Evolutionary conservation across 2,329 filamentous ascomycete species (phyloP).

Genomic region (Thermomyces lanuginosus): DNA sequence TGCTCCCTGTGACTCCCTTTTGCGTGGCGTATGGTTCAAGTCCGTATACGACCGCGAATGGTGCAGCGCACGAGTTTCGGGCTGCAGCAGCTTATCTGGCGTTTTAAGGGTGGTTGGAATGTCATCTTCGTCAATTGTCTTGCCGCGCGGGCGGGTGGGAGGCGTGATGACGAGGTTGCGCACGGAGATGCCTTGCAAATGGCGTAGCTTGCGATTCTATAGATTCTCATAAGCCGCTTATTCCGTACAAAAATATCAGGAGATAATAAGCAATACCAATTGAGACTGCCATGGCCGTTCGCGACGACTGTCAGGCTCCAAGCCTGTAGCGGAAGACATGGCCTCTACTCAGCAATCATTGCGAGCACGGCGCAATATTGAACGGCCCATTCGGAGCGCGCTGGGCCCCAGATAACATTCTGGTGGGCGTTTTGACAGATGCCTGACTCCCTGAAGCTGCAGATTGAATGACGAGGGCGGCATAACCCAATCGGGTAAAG

Average conservation of each 20-base stretch:
- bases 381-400: too few species aligned
- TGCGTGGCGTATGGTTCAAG: constrained; percentile 17
- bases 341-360: too few species aligned
- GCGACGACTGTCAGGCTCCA: constrained; percentile 9
- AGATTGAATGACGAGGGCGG: too few species aligned
- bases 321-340: too few species aligned
- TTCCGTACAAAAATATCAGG: too few species aligned
- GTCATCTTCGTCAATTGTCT: constrained; percentile 61
- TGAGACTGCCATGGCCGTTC: constrained; percentile 7
- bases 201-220: constrained; percentile 76
- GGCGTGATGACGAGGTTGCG: constrained; percentile 63
- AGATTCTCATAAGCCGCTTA: too few species aligned
- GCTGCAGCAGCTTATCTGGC: constrained; percentile 47
- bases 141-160: constrained; percentile 34
- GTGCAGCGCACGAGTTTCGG: constrained; percentile 33
- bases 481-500: too few species aligned
- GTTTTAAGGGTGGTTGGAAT: constrained; percentile 50
- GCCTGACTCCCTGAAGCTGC: too few species aligned
- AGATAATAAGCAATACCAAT: constrained; percentile 24
- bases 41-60: constrained; percentile 45
- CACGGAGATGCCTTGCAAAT: constrained; percentile 71
- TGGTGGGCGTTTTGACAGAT: too few species aligned
- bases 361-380: too few species aligned
- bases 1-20: constrained; percentile 8
- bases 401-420: too few species aligned